Evolutionary conservation across 495 filamentous ascomycete species (phyloP).

Genomic region (Podospora fimiseda): DNA sequence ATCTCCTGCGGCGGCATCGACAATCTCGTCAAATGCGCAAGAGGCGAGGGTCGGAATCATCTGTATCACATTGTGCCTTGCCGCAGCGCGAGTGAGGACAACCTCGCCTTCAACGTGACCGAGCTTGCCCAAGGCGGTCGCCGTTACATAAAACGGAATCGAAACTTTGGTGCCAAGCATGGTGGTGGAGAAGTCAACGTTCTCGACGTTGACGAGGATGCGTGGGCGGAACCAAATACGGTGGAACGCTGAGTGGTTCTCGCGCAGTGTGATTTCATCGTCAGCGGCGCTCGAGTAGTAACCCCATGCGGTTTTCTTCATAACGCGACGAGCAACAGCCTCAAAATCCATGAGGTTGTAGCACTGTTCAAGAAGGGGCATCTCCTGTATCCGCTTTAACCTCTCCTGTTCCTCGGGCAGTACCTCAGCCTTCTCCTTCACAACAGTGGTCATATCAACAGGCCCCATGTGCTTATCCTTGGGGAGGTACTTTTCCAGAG

Average conservation of each 20-base stretch:
- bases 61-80: constrained; percentile 81
- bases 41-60: constrained; percentile 99
- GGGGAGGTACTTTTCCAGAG: constrained; percentile 74
- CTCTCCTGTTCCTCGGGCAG: constrained; percentile 75
- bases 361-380: constrained; percentile 81
- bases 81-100: constrained; percentile 75
- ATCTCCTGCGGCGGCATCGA: constrained; percentile 71
- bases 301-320: constrained; percentile 94
- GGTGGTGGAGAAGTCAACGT: constrained; percentile 75
- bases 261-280: constrained; percentile 95
- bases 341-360: constrained; percentile 96
- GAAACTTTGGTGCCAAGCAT: constrained; percentile 83
- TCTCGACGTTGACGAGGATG: constrained; percentile 77
- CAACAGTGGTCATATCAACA: constrained; percentile 84
- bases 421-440: constrained; percentile 58
- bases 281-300: constrained; percentile 96
- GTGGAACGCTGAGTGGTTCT: constrained; percentile 94
- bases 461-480: constrained; percentile 81
- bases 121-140: constrained; percentile 86
- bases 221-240: constrained; percentile 95
- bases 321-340: constrained; percentile 74
- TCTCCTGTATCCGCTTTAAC: constrained; percentile 64
- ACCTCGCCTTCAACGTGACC: constrained; percentile 87
- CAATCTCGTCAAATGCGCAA: constrained; percentile 94
- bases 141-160: constrained; percentile 88